Conservation (phyloP, 2,329 filamentous ascomycete genomes). For the Ilyonectria robusta region DNA sequence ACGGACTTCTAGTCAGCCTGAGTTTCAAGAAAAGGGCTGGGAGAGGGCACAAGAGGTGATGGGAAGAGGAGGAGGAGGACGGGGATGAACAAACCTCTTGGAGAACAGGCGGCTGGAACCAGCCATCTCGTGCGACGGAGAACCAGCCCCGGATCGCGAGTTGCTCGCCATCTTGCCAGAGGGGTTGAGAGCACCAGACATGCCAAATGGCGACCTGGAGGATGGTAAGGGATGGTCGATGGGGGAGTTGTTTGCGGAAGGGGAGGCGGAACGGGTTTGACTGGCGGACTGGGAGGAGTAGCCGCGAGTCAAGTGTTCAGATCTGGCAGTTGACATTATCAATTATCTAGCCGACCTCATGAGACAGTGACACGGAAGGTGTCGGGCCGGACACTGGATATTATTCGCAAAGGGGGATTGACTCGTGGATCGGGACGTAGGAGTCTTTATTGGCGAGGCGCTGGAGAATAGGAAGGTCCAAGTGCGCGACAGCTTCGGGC, state of each 20-base stretch:
- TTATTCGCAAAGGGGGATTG: constrained; percentile 40
- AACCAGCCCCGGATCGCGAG: constrained; percentile 88
- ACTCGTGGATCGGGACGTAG: constrained; percentile 26
- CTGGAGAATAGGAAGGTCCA: constrained; percentile 13
- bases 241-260: constrained; percentile 84
- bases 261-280: constrained; percentile 82
- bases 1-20: constrained; percentile 32
- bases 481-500: constrained; percentile 16
- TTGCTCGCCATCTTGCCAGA: constrained; percentile 71
- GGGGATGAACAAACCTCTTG: constrained; percentile 80
- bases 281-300: constrained; percentile 79
- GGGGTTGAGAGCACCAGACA: constrained; percentile 73
- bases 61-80: not conserved
- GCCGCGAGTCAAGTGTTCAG: constrained; percentile 89
- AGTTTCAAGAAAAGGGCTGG: not conserved
- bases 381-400: constrained; percentile 47
- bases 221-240: constrained; percentile 77
- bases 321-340: constrained; percentile 93
- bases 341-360: constrained; percentile 77
- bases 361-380: constrained; percentile 47
- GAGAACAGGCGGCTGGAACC: constrained; percentile 84
- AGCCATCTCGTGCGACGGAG: constrained; percentile 91
- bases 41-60: constrained; percentile 27
- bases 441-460: constrained; percentile 18
- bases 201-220: constrained; percentile 80